Evolutionary conservation across 345 rosid genomes (phyloP).

Genomic region (Chamaenerion angustifolium): DNA sequence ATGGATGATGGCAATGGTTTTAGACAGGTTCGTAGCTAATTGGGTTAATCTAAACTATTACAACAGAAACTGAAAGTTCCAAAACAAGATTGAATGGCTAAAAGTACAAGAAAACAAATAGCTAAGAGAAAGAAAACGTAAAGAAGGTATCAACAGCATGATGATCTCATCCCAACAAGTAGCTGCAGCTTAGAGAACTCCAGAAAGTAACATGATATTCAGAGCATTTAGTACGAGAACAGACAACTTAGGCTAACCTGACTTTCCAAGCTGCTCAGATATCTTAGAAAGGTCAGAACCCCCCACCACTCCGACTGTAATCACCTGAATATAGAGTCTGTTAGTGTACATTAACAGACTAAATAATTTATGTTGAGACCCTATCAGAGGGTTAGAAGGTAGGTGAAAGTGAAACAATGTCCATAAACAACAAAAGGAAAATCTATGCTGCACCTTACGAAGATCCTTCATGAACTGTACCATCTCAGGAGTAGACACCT

Average conservation of each 20-base stretch:
- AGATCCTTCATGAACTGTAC: conserved; percentile 60
- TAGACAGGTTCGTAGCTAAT: no score
- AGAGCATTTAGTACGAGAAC: not conserved
- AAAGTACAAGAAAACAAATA: not conserved
- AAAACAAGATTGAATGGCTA: not conserved
- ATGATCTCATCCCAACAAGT: no score
- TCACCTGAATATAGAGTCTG: conserved; percentile 30
- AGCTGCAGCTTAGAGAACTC: no score
- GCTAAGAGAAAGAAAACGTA: not conserved
- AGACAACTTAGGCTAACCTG: conserved; percentile 33
- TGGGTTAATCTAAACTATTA: not conserved
- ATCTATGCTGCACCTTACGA: conserved; percentile 35
- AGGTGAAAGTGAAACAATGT: not conserved
- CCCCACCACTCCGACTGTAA: conserved; percentile 85
- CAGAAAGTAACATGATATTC: no score
- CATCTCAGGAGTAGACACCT: conserved; percentile 42
- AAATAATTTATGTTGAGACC: no score
- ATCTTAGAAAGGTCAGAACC: conserved; percentile 90
- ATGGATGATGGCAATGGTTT: no score
- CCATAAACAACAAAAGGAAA: not conserved
- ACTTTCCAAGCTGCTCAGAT: conserved; percentile 80
- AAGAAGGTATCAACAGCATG: not conserved
- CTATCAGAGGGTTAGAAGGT: no score
- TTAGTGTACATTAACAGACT: no score
- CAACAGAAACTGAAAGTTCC: not conserved